phyloP scores from a whole-genome alignment of 176 grass and related monocot species.

The Dendrocalamus sinicus region DNA sequence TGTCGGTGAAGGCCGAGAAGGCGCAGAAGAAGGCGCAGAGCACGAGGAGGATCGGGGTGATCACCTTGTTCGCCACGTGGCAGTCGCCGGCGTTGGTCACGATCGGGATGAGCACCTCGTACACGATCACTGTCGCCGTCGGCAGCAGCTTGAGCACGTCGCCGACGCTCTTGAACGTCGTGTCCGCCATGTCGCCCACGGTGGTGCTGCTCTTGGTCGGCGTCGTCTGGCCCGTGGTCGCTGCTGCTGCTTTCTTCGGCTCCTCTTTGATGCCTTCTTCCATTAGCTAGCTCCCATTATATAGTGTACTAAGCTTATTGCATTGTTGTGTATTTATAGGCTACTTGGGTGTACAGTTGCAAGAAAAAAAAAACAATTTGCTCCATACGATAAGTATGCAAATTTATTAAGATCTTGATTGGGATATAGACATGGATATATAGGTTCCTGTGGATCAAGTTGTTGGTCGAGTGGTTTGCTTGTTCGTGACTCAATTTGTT shows the following conservation, averaged over 20 bases:
- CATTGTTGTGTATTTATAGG: slow-evolving; percentile 20
- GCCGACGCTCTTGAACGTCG: slow-evolving; percentile 57
- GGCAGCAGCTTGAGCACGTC: slow-evolving; percentile 77
- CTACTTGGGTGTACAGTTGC: neutral
- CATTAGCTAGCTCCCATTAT: neutral
- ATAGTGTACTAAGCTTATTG: neutral
- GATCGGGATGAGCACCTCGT: slow-evolving; percentile 71
- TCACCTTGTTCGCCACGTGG: slow-evolving; percentile 42
- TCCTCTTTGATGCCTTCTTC: slow-evolving; percentile 44
- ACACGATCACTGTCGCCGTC: slow-evolving; percentile 69
- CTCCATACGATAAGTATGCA: neutral
- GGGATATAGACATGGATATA: neutral
- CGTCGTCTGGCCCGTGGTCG: neutral
- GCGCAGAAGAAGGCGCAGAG: slow-evolving; percentile 54
- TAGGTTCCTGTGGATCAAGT: neutral
- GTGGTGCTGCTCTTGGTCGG: neutral
- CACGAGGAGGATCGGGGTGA: slow-evolving; percentile 50
- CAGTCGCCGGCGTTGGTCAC: slow-evolving; percentile 66
- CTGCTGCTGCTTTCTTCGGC: neutral
- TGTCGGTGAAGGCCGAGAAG: slow-evolving; percentile 77
- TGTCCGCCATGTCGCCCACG: slow-evolving; percentile 45
- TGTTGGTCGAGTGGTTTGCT: neutral
- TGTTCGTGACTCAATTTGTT: neutral
- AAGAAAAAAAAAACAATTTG: neutral
- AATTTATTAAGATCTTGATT: neutral